A percentile compares a stretch with the other conserved stretches of the same genome.
These are phyloP conservation scores for Cyberlindnera suaveolens DNA, from an alignment of 805 yeast species.

Conservation along the genomic window DNA sequence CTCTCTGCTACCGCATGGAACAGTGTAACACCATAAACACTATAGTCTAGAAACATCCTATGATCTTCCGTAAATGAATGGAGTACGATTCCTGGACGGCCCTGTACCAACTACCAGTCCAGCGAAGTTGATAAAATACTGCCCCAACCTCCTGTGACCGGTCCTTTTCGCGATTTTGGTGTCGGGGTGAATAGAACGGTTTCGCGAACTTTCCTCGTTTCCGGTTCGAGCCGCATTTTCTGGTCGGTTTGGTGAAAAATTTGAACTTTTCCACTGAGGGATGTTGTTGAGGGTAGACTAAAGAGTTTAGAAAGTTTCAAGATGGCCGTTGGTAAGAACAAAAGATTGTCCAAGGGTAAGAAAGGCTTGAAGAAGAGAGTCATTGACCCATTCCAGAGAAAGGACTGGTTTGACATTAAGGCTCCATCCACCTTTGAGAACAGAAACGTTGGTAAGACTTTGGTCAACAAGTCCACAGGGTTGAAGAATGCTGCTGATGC, in stretches of 20 bases:
- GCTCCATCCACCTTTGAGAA: constrained; percentile 98
- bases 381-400: constrained; percentile 98
- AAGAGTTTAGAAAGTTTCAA: constrained; percentile 4
- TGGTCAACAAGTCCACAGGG: constrained; percentile 98
- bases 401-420: constrained; percentile 98
- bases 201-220: not conserved
- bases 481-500: constrained; percentile 97
- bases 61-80: too few relatives aligned
- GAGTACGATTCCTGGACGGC: too few relatives aligned
- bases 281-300: not conserved
- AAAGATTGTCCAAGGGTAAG: constrained; percentile 82
- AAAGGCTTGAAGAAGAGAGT: constrained; percentile 99
- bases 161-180: not conserved
- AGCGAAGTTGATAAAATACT: not conserved
- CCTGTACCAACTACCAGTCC: too few relatives aligned
- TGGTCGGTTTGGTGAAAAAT: constrained; percentile 9
- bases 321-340: constrained; percentile 79
- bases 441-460: constrained; percentile 98
- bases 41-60: too few relatives aligned
- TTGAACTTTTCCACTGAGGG: constrained; percentile 1
- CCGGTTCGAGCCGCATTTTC: not conserved
- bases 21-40: too few relatives aligned
- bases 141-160: not conserved
- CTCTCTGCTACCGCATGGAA: too few relatives aligned
- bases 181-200: not conserved